phyloP scores from a whole-genome alignment of 2,329 filamentous ascomycete genomes.

The Cryphonectria japonica region DNA sequence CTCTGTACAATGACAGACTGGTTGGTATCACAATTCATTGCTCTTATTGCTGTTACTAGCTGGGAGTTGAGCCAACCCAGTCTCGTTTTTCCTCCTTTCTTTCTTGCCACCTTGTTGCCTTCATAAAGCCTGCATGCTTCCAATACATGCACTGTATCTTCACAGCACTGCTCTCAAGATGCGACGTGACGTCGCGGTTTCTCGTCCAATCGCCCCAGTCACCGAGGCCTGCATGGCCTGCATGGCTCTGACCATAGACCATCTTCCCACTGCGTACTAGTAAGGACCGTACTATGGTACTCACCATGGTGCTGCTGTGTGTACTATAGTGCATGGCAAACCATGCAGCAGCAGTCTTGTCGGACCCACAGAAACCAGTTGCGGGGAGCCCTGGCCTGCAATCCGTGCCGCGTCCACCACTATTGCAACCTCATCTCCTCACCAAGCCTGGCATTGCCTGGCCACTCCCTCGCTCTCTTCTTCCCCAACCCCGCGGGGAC shows the following conservation, averaged over 20 bases:
- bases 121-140: not conserved
- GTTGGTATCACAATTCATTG: not conserved
- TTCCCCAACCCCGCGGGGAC: constrained; percentile 3
- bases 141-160: not conserved
- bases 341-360: not conserved
- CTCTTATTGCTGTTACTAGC: not conserved
- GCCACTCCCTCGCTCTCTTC: not conserved
- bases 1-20: not conserved
- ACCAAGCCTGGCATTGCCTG: not conserved
- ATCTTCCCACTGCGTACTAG: not conserved
- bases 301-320: no score
- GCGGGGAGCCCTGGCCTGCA: constrained; percentile 11
- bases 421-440: constrained; percentile 17
- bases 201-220: not conserved
- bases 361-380: not conserved
- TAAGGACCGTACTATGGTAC: not conserved
- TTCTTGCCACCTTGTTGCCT: not conserved
- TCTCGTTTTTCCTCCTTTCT: not conserved
- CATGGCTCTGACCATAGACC: not conserved
- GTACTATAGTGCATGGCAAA: not conserved
- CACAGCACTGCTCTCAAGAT: not conserved
- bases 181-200: not conserved
- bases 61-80: no score
- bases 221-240: not conserved
- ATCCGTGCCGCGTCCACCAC: not conserved